Evolutionary conservation across 2,329 filamentous ascomycete species (phyloP), one percentile per base, ranked within the genome.

Genomic region (Cordyceps pruinosa): DNA sequence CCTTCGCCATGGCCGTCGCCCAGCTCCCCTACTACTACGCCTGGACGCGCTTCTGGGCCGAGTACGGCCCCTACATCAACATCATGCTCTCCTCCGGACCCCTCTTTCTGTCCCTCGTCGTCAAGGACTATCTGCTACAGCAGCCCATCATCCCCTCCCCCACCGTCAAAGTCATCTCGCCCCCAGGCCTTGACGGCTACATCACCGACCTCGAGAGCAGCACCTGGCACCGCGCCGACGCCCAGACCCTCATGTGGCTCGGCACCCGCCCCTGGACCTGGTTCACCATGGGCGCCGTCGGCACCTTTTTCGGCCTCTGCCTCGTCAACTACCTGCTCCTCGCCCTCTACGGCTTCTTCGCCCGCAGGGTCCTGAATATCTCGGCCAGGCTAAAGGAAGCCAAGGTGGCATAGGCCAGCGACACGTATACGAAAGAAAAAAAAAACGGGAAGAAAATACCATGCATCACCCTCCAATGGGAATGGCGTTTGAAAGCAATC

Each of bases 81-180:
- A 86, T 92, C 64, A 92, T 92, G 89, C 86, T 87, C 47, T 85
- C 83, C 10, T 89, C 89, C 0, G 88, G 88, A 0, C 88, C 88
- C 0, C 74, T 92, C 30, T 92, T 90, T 73, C 72, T 92, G 46
- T 89, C 84, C 57, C 81, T 91, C 41, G 80, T 89, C 59, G 88
- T 88, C 85, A 84, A 88, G 66, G 83, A 89, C 69, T 91, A 88
- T 70, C 83, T 84, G 69, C 76, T 78, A 34, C 72, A 75, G 19
- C 74, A 73, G 44, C 77, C 71, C 12, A 61, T 61, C 2, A 59
- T 70, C 47, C 67, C 68, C 4, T 58, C 63, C 15, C 58, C 61
- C 1, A 61, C 64, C 2, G 56, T 71, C 5, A 61, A 65, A 47
- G 69, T 71, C 39, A 61, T 71, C 55, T 63, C 66, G 28, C 61